phyloP scores from a whole-genome alignment of 2,329 filamentous ascomycete species.

The Drechslerella coelobrocha region DNA sequence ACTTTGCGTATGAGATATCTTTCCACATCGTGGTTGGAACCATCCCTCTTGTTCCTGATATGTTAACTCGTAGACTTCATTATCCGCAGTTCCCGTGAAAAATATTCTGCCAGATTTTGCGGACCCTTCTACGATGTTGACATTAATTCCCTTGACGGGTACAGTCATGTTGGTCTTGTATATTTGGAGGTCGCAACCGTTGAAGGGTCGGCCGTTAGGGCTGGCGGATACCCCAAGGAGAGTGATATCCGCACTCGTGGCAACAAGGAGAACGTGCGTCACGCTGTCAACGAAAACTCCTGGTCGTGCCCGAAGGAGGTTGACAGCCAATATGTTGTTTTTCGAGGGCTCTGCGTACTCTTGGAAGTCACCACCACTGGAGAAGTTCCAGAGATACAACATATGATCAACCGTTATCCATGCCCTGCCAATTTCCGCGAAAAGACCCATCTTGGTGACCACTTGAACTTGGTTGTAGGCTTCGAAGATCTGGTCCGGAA shows the following conservation, averaged over 20 bases:
- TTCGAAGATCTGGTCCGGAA: constrained; percentile 89
- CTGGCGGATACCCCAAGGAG: constrained; percentile 81
- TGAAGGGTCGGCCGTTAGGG: constrained; percentile 69
- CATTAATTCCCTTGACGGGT: constrained; percentile 75
- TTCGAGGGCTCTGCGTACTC: constrained; percentile 53
- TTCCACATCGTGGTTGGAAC: constrained; percentile 88
- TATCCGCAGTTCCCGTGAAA: constrained; percentile 79
- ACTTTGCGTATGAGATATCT: constrained; percentile 83
- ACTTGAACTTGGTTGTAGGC: constrained; percentile 89
- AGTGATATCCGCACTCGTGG: constrained; percentile 82
- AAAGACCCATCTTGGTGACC: constrained; percentile 91
- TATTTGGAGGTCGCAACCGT: constrained; percentile 70
- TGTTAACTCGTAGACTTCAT: constrained; percentile 89
- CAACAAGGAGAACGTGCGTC: constrained; percentile 85
- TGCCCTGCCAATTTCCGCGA: constrained; percentile 91
- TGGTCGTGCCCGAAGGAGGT: constrained; percentile 80
- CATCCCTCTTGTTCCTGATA: constrained; percentile 98
- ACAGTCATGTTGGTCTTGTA: constrained; percentile 89
- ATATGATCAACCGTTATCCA: constrained; percentile 97
- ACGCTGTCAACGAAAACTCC: constrained; percentile 88
- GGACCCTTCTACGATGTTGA: constrained; percentile 80
- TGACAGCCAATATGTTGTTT: constrained; percentile 86
- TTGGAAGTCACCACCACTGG: constrained; percentile 63
- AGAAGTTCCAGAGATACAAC: constrained; percentile 97
- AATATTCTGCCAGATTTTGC: constrained; percentile 85